Base-by-base conservation (phyloP, 2,329 filamentous ascomycete genomes). In the Westerdykella sp. region DNA sequence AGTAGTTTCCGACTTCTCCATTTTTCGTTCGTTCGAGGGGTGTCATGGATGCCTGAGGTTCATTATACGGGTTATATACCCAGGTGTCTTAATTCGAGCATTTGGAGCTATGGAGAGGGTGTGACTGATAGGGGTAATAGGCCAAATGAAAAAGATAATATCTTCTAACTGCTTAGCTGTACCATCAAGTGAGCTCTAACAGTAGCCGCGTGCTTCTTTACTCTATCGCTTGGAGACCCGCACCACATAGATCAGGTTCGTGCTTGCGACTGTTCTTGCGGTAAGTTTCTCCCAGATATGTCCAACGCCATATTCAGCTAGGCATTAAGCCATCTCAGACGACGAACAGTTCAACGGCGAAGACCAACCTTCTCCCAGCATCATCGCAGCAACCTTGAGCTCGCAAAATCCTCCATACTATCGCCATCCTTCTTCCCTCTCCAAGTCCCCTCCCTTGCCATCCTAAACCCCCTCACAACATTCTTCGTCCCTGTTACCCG, bases 341-440 rank as follows among this genome's bases (percentile, higher is more conserved):
- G 3, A 21, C 18, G 18, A 21, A 21, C 18, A 21, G 4, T 6
- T 21, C 3, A 21, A 6, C 4, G 18, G 18, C 3, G 18, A 21
- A 21, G 7, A 35, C 16, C n/a, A 35, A 14, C 6, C 6, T 37
- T 9, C 18, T 23, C 16, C 11, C 25, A 9, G 13, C 18, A 35
- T 59, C 49, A 60, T 5, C 50, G 42, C 40, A 62, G 16, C 34
- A 63, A 45, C 30, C 51, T 48, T 18, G 58, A 62, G 15, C 59
- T 65, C 6, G 45, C 49, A 47, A 65, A 65, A 44, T 65, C 61
- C 46, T 66, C 63, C 42, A 65, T 61, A 40, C 47, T 63, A 15
- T 58, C 59, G n/a, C 57, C 55, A 2, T 51, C 54, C 15, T 45
- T 48, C 41, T 48, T 48, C n/a, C 14, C 39, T n/a, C 48, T 45